These are phyloP conservation scores for Besnoitia besnoiti DNA, from an alignment of 169 alveolate genomes.

Conservation along the genomic window DNA sequence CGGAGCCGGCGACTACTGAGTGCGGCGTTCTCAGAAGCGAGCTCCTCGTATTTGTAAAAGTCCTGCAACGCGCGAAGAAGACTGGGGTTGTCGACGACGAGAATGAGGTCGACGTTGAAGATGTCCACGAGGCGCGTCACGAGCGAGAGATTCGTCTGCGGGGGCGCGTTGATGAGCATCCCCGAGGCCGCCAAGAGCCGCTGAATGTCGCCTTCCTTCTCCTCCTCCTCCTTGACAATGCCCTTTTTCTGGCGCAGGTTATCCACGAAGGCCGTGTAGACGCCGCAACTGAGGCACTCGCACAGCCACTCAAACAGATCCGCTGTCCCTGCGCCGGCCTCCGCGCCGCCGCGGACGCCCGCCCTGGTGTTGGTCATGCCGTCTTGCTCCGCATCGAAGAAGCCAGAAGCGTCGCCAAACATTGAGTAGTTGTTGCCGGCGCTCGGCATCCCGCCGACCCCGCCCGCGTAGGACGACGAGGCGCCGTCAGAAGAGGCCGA, in stretches of 20 bases:
- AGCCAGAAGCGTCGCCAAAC: not conserved
- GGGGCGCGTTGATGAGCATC: constrained; percentile 88
- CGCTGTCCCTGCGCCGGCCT: not conserved
- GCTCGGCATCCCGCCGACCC: not conserved
- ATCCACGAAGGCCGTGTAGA: constrained; percentile 32
- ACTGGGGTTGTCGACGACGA: constrained; percentile 88
- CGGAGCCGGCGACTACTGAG: not conserved
- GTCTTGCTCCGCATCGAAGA: not conserved
- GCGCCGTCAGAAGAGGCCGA: not conserved
- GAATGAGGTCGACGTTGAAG: constrained; percentile 79
- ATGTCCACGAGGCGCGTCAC: constrained; percentile 79
- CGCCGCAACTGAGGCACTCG: constrained; percentile 33
- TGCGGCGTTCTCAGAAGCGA: constrained; percentile 23
- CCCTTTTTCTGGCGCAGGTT: constrained; percentile 16
- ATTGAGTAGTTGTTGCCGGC: not conserved
- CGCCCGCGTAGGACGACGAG: not conserved
- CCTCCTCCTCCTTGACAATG: constrained; percentile 1
- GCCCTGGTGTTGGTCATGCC: not conserved
- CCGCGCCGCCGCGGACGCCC: not conserved
- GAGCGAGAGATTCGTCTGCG: constrained; percentile 79
- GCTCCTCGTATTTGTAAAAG: not conserved
- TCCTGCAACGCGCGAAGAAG: constrained; percentile 75
- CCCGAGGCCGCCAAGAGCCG: constrained; percentile 73
- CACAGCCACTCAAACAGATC: constrained; percentile 41
- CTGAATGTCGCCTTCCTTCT: constrained; percentile 21